Evolutionary conservation across 164 flowering plant species (phyloP), one percentile per base, ranked within the genome.

Genomic region (Piper longum): DNA sequence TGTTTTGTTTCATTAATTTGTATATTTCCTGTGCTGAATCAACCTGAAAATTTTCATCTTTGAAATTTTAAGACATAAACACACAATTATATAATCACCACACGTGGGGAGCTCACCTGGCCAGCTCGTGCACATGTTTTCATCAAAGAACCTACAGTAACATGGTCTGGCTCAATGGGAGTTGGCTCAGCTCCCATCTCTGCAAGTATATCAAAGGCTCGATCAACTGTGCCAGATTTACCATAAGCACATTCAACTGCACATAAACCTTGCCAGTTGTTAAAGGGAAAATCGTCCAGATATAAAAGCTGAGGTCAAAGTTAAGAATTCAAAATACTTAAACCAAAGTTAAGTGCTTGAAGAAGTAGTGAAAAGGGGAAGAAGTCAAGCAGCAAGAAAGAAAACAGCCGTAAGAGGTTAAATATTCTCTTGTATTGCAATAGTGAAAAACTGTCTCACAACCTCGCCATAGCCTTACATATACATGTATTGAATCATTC

Each of bases 161-260:
- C 62, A 56, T 93, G 92, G 79, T 93, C 97, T 62, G 99, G 97
- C 12, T 88, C 91, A 61, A 88, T 75, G 16, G 97, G 95, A 2
- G 73, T 83, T 64, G 73, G 59, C 67, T 90, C 99, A 41, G 85
- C 71, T 41, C 65, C 69, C 99, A 93, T 90, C 76, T 93, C 98
- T 64, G 88, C 85, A 67, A 93, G 76, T 40, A 93, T 96, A 93
- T n/a, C n/a, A n/a, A n/a, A n/a, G n/a, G n/a, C n/a, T n/a, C n/a
- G n/a, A n/a, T n/a, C n/a, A n/a, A n/a, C 95, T 43, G 98, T 96
- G 72, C 96, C 95, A 56, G 92, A 83, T 76, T 82, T 86, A 69
- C 96, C 98, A 69, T 97, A 93, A 59, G 98, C 97, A 90, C 96
- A 42, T 90, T 84, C n/a, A n/a, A n/a, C n/a, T n/a, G n/a, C n/a